Conservation (phyloP, 73 alveolate genomes). For the Blepharisma stoltei region DNA sequence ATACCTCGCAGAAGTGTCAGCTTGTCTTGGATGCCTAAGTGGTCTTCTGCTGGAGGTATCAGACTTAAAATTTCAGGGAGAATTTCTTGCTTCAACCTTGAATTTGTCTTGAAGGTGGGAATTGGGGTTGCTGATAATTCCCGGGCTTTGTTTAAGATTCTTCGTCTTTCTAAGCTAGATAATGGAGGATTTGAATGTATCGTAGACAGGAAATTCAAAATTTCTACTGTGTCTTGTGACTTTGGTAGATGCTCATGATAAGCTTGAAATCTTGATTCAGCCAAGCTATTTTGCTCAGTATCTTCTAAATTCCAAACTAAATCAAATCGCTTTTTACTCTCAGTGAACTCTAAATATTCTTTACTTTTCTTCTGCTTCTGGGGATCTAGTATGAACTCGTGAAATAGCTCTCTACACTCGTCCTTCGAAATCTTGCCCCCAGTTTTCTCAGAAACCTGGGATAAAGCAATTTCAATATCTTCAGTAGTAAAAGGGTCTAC, state of each 20-base stretch:
- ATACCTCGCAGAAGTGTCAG: background rate
- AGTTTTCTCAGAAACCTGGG: background rate
- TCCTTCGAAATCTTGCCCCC: too few relatives aligned
- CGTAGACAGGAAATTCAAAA: background rate
- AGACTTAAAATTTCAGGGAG: background rate
- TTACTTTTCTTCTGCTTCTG: constrained; percentile 28
- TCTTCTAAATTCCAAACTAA: constrained; percentile 10
- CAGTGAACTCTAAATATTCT: background rate
- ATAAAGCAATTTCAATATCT: background rate
- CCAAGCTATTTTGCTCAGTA: background rate
- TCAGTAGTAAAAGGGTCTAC: constrained; percentile 14
- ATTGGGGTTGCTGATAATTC: background rate
- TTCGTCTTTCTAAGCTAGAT: background rate
- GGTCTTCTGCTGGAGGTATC: background rate
- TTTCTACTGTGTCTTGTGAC: background rate
- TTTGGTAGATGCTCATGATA: background rate
- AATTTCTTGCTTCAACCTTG: background rate
- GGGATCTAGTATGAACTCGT: background rate
- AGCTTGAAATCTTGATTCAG: background rate
- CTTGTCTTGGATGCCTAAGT: background rate
- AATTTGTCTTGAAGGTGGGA: background rate
- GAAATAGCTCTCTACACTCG: background rate
- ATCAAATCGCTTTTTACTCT: background rate
- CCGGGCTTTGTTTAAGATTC: background rate
- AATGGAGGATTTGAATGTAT: background rate